phyloP scores from a whole-genome alignment of 345 rosid species.

The Hypericum perforatum region DNA sequence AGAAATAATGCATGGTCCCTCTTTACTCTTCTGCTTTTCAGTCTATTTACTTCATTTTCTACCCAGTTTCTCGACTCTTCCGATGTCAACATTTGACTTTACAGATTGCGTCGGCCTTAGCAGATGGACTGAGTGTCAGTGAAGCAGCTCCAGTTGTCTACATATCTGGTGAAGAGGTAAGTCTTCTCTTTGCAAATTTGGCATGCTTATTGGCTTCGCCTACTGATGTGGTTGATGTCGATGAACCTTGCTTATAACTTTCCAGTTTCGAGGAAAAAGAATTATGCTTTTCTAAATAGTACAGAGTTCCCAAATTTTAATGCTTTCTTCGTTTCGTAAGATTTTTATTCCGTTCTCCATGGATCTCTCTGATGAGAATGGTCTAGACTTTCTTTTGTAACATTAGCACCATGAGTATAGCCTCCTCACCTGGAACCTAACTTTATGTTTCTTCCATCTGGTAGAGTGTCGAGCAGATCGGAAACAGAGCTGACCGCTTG shows the following conservation, averaged over 20 bases:
- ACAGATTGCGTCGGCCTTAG: constrained; percentile 69
- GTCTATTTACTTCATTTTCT: constrained; percentile 2
- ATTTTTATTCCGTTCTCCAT: no score
- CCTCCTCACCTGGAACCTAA: no score
- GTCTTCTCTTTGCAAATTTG: constrained; percentile 9
- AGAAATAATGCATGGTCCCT: neutral
- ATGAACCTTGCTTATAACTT: no score
- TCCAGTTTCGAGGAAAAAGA: no score
- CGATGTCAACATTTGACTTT: constrained; percentile 22
- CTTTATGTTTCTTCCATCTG: constrained; percentile 1
- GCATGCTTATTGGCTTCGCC: neutral
- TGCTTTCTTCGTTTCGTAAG: no score
- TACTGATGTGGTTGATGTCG: neutral
- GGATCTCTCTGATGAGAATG: no score
- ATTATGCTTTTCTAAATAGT: no score
- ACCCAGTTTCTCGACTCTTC: constrained; percentile 7
- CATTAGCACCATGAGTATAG: no score
- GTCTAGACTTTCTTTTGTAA: neutral
- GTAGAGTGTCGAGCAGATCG: constrained; percentile 91
- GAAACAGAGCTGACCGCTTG: constrained; percentile 78
- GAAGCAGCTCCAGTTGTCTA: constrained; percentile 64
- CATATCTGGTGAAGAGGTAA: constrained; percentile 94
- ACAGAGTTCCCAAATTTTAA: no score
- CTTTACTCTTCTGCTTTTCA: neutral
- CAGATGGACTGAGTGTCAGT: constrained; percentile 43